A percentile compares a stretch with the other conserved stretches of the same genome.
phyloP scores from a whole-genome alignment of 176 grass and related monocot species.

The Rhynchospora tenuis region DNA sequence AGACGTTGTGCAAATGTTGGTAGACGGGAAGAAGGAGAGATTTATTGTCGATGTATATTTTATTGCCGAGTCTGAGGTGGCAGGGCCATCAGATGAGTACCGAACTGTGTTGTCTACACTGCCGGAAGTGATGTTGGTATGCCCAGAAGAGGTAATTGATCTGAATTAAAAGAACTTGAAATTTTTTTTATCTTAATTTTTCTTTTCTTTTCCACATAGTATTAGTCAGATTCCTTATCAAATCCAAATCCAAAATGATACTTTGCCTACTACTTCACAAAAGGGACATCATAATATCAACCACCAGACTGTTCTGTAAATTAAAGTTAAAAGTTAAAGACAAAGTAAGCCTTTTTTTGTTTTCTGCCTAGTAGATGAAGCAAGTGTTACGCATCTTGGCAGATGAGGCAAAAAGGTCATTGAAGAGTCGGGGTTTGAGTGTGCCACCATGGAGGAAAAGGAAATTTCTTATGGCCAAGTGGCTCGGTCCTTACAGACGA shows the following conservation, averaged over 20 bases:
- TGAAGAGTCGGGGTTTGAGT: slow-evolving; percentile 39
- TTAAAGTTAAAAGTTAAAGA: background rate
- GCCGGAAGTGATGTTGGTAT: slow-evolving; percentile 13
- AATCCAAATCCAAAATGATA: no score
- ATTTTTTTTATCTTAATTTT: background rate
- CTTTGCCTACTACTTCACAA: no score
- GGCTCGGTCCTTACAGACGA: slow-evolving; percentile 53
- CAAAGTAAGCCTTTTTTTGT: background rate
- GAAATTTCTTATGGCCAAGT: slow-evolving; percentile 50
- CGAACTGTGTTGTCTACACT: background rate
- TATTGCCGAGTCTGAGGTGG: slow-evolving; percentile 29
- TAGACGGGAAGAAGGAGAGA: background rate
- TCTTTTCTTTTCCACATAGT: background rate
- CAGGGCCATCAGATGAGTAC: slow-evolving; percentile 6
- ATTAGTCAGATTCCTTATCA: no score
- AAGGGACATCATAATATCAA: background rate
- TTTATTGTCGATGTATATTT: slow-evolving; percentile 44
- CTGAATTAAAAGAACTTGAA: background rate
- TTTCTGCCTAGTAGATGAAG: slow-evolving; percentile 11
- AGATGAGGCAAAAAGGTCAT: slow-evolving; percentile 30
- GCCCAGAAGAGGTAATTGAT: background rate
- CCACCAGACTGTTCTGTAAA: background rate
- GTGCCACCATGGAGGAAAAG: slow-evolving; percentile 61
- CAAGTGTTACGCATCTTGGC: slow-evolving; percentile 31
- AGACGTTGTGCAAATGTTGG: slow-evolving; percentile 12